phyloP scores from a whole-genome alignment of 176 grass and related monocot genomes.

The Oryza punctata region DNA sequence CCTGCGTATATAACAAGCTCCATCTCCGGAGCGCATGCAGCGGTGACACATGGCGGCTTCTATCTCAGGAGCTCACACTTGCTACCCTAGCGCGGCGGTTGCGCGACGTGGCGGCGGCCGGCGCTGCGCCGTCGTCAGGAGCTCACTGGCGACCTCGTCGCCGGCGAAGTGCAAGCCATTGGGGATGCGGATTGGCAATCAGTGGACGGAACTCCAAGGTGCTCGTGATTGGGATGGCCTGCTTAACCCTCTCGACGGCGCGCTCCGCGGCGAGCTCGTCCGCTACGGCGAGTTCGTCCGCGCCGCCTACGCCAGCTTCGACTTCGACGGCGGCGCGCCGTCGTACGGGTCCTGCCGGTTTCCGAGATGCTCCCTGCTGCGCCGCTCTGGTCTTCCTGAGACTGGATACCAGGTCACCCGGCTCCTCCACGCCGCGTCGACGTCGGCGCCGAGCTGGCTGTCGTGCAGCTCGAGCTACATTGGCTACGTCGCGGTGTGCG shows the following conservation, averaged over 20 bases:
- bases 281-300: constrained; percentile 59
- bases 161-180: background rate
- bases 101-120: background rate
- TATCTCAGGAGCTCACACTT: constrained; percentile 23
- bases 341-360: constrained; percentile 55
- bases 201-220: constrained; percentile 58
- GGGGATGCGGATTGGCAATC: constrained; percentile 23
- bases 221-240: constrained; percentile 51
- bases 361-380: constrained; percentile 42
- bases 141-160: constrained; percentile 10
- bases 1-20: constrained; percentile 9
- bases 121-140: background rate
- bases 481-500: constrained; percentile 60
- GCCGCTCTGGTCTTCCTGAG: constrained; percentile 19
- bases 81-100: constrained; percentile 8
- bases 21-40: background rate
- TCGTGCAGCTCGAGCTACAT: constrained; percentile 50
- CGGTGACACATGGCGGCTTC: constrained; percentile 29
- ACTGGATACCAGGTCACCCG: constrained; percentile 47
- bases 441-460: constrained; percentile 33
- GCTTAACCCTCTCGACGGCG: constrained; percentile 50
- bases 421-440: constrained; percentile 48
- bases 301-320: constrained; percentile 52
- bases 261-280: constrained; percentile 51
- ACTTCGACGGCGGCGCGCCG: constrained; percentile 30